These are phyloP conservation scores for Spizellomyces punctatus DNA, from an alignment of 192 early-diverging fungal species.

Conservation along the genomic window DNA sequence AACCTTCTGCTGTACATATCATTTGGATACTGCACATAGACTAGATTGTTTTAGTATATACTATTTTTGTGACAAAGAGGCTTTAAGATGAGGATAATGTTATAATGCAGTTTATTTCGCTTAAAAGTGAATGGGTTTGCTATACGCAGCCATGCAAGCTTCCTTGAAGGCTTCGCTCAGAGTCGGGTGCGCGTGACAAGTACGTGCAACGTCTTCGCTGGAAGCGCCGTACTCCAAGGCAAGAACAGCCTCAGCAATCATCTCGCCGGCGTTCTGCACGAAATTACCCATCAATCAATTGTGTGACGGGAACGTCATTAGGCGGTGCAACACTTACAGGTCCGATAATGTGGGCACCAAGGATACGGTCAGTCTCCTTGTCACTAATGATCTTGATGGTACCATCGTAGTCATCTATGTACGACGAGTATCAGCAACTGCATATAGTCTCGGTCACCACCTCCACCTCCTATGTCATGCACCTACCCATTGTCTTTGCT, in stretches of 20 bases:
- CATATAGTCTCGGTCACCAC: neutral
- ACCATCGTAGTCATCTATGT: slow-evolving; percentile 79
- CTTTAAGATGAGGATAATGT: too few relatives aligned
- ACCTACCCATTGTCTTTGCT: slow-evolving; percentile 87
- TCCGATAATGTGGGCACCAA: slow-evolving; percentile 98
- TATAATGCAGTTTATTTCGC: neutral
- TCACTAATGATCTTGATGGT: slow-evolving; percentile 96
- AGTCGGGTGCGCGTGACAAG: slow-evolving; percentile 96
- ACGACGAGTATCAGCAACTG: neutral
- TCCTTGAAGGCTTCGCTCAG: slow-evolving; percentile 98
- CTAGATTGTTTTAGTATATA: too few relatives aligned
- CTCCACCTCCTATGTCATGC: neutral
- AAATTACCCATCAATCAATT: neutral
- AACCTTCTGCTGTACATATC: too few relatives aligned
- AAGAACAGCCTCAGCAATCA: slow-evolving; percentile 97
- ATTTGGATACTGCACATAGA: too few relatives aligned
- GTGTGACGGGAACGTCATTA: too few relatives aligned
- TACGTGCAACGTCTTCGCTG: slow-evolving; percentile 95
- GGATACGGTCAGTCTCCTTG: slow-evolving; percentile 90
- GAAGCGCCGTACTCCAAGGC: slow-evolving; percentile 99
- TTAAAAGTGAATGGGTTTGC: slow-evolving; percentile 62
- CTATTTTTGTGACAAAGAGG: too few relatives aligned
- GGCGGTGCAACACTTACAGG: slow-evolving; percentile 47
- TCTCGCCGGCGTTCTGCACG: slow-evolving; percentile 89
- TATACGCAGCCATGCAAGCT: slow-evolving; percentile 88